Base-by-base conservation (phyloP, 2,329 filamentous ascomycete genomes). In the Ophiostoma triangulosporum region DNA sequence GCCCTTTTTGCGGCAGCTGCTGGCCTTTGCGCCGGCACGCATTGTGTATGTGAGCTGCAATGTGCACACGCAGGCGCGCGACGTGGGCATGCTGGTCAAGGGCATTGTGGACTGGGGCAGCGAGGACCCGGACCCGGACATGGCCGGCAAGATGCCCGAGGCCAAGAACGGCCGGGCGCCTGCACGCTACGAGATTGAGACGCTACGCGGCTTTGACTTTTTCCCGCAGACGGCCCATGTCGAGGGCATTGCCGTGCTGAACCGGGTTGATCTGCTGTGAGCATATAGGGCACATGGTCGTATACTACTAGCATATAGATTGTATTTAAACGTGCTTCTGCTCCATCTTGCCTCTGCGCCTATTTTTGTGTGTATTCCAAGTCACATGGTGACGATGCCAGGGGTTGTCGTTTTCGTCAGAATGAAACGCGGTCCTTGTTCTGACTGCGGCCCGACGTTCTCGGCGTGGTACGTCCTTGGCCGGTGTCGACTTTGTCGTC, bases 31-130 rank as follows among this genome's bases (percentile, higher is more conserved):
- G 0, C 91, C 93, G 0, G 75, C 76, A 58, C 75, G 93, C 56
- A 80, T 98, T 11, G 81, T 95, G 4, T 98, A 98, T 66, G 91
- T 98, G 38, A 95, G 87, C 64, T 98, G 93, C 63, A 98, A 98
- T 64, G 93, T 98, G 59, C 93, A 98, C 65, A 97, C 91, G 8
- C 93, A 97, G 75, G 93, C 93, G 14, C 74, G 93, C 52, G 93
- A 98, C 68, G 83, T 98, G 1, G 93, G 90, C 0, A 80, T 91
- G 57, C 69, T 98, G 62, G 88, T 97, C 1, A 76, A 84, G 33
- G 89, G 90, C 0, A 69, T 79, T 62, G 66, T 67, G 48, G 62
- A 62, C 3, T 61, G 57, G 20, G 59, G 66, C 24, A 56, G 53
- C 29, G 57, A 53, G 15, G 54, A 65, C 24, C 62, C 49, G 61